Evolutionary conservation across 139 green algal genomes (phyloP), one percentile per base, ranked within the genome.

Genomic region (Haematococcus lacustris): DNA sequence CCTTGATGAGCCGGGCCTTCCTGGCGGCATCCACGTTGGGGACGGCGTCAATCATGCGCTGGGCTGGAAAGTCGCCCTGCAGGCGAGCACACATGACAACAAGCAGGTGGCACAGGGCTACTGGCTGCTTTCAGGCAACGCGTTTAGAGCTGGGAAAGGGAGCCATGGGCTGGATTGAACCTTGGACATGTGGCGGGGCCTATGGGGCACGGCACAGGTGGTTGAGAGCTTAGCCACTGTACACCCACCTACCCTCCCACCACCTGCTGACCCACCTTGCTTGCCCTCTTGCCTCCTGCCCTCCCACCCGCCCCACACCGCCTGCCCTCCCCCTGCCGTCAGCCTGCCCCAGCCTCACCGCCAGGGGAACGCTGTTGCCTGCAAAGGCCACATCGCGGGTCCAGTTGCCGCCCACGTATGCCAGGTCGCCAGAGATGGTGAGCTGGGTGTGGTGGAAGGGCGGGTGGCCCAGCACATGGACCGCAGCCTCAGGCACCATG

Each of bases 361-460:
- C 84, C 6, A 98, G 77, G 6, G 94, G 92, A 4, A 98, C 78
- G 71, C 83, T 85, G 73, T 88, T 91, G 37, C 92, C 92, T 1
- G 92, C 94, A 77, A 97, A 97, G 17, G 94, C 95, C 35, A 98
- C 83, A 81, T 98, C 92, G 0, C 91, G 79, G 65, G 89, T 87
- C 95, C 95, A 99, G 75, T 90, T 94, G 60, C 94, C 93, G 1
- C 95, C 95, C 34, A 99, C 75, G 73, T 99, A 99, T 2, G 88
- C 77, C 30, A 99, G 79, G 1, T 87, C 76, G 2, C 94, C 94
- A 38, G 59, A 78, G 64, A 75, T 89, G 23, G 91, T 94, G 3
- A 99, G 85, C 35, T 78, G 34, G 26, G 89, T 97, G 73, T 93
- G 86, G 71, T 98, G 93, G 84, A 99, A 99, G 51, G 95, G 91